These are phyloP conservation scores for Rutstroemia sp. DNA, from an alignment of 2,329 filamentous ascomycete genomes.

Conservation along the genomic window DNA sequence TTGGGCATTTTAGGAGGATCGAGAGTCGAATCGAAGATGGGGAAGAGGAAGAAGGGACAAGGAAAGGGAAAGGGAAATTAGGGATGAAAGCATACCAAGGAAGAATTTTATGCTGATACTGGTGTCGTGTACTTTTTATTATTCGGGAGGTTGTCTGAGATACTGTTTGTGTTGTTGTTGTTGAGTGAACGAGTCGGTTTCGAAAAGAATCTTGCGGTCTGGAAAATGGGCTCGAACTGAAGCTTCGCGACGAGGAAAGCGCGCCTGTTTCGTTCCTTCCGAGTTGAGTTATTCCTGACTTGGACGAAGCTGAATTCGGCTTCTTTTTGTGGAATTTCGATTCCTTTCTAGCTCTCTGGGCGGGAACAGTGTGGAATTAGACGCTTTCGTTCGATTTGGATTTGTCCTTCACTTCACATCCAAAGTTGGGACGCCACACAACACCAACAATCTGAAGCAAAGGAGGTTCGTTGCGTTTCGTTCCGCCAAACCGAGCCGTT, in stretches of 20 bases:
- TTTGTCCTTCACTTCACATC: no score
- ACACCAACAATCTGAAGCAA: no score
- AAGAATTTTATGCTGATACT: conserved; percentile 2
- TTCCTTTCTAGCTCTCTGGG: no score
- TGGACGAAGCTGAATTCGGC: no score
- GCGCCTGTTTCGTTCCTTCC: background rate
- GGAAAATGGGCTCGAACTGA: background rate
- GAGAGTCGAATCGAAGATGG: background rate
- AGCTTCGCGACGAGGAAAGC: background rate
- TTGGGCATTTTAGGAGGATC: background rate
- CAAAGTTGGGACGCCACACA: no score
- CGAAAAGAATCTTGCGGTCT: no score
- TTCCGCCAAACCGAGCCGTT: no score
- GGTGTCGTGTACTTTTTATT: conserved; percentile 2
- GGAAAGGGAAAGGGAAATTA: background rate
- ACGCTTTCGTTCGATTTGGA: no score
- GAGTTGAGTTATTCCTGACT: no score
- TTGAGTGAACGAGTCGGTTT: background rate
- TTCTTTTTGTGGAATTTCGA: no score
- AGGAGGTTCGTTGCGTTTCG: no score
- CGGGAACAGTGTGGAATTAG: no score
- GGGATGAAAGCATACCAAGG: conserved; percentile 12
- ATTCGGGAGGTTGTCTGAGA: background rate
- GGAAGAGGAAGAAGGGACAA: conserved; percentile 1
- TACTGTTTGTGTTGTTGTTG: background rate